These are phyloP conservation scores for Fusarium compactum DNA, from an alignment of 2,329 filamentous ascomycete species.

Conservation along the genomic window DNA sequence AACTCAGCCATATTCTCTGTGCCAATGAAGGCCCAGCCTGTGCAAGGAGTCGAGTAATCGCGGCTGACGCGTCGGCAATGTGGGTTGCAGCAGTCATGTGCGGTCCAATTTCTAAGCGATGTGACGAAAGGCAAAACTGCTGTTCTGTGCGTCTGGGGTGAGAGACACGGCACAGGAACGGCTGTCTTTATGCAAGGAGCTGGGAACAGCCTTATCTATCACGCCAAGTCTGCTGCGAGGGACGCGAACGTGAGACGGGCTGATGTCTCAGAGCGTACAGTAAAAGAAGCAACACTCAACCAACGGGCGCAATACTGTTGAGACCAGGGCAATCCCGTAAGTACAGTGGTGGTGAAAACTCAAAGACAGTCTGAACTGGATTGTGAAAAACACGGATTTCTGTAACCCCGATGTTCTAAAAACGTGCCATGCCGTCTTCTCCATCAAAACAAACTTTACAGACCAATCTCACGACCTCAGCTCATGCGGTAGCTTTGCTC, in stretches of 20 bases:
- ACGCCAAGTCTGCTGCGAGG: not conserved
- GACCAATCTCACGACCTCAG: not conserved
- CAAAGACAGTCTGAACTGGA: not conserved
- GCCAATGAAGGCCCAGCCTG: no score
- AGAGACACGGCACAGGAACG: not conserved
- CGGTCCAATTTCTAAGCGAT: not conserved
- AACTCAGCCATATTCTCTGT: not conserved
- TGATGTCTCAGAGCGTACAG: not conserved
- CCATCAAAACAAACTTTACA: not conserved
- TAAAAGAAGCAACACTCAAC: not conserved
- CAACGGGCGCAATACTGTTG: not conserved
- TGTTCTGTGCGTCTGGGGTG: not conserved
- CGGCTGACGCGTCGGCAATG: constrained; percentile 20
- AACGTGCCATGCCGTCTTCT: not conserved
- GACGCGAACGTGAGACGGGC: not conserved
- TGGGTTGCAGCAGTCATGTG: not conserved
- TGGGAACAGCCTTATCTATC: not conserved
- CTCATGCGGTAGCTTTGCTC: constrained; percentile 10
- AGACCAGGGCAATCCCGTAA: not conserved
- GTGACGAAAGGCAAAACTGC: not conserved
- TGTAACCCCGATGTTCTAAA: not conserved
- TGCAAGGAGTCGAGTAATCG: not conserved
- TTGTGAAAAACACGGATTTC: not conserved
- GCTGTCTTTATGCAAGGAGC: not conserved
- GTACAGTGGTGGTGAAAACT: not conserved